phyloP scores from a whole-genome alignment of 306 rosid species.

The Alnus rubra region DNA sequence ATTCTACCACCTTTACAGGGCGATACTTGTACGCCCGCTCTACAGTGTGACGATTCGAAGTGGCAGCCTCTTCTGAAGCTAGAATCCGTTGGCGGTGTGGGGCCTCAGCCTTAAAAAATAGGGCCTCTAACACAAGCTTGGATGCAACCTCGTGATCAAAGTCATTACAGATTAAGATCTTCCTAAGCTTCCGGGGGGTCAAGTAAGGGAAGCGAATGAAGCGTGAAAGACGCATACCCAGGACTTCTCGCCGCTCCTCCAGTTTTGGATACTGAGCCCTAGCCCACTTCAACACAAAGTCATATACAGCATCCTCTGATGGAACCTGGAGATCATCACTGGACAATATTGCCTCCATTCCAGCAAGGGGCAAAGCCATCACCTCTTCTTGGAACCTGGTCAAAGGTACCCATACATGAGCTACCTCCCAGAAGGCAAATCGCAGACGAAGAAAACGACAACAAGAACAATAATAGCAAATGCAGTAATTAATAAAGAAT shows the following conservation, averaged over 20 bases:
- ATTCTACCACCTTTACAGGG: conserved; percentile 95
- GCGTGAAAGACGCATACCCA: conserved; percentile 70
- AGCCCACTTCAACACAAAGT: conserved; percentile 90
- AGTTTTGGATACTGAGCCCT: conserved; percentile 61
- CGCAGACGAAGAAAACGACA: neutral
- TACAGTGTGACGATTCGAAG: conserved; percentile 65
- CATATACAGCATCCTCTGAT: conserved; percentile 96
- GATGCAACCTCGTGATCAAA: conserved; percentile 84
- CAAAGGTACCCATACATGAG: conserved; percentile 27
- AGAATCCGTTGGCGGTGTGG: conserved; percentile 86
- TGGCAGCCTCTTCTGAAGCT: conserved; percentile 73
- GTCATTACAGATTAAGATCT: conserved; percentile 81
- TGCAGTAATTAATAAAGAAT: neutral
- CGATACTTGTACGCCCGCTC: conserved; percentile 98
- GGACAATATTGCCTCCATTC: conserved; percentile 82
- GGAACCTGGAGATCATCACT: conserved; percentile 97
- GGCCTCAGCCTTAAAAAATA: conserved; percentile 89
- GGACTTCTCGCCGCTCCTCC: conserved; percentile 82
- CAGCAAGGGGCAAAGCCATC: conserved; percentile 85
- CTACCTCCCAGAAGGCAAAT: conserved; percentile 20
- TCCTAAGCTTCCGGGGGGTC: conserved; percentile 90
- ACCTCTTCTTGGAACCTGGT: conserved; percentile 88
- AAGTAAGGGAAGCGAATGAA: conserved; percentile 87
- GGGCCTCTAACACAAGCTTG: conserved; percentile 87
- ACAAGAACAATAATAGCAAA: neutral